These are phyloP conservation scores for Ilyonectria destructans DNA, from an alignment of 2,329 filamentous ascomycete genomes.

Conservation along the genomic window DNA sequence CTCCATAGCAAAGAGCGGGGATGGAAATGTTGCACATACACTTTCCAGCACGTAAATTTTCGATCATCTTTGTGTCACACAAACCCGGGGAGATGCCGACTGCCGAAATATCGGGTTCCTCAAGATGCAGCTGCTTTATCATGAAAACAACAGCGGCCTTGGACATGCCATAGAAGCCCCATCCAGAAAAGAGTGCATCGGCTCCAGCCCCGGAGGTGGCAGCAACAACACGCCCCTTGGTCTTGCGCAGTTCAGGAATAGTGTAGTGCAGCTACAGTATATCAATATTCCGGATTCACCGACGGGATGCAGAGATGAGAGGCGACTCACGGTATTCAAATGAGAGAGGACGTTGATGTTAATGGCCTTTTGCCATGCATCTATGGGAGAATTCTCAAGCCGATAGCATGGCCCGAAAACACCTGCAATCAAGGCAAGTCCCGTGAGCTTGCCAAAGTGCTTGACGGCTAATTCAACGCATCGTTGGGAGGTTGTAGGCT, in stretches of 20 bases:
- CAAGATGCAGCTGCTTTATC: background rate
- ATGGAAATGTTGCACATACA: too few species aligned
- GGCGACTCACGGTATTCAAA: background rate
- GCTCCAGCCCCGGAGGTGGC: background rate
- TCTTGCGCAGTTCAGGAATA: conserved; percentile 2
- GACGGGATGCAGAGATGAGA: background rate
- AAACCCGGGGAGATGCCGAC: background rate
- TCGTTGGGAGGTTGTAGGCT: background rate
- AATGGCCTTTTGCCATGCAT: background rate
- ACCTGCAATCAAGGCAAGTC: background rate
- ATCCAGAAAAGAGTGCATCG: background rate
- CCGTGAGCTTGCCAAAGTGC: background rate
- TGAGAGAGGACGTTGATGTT: conserved; percentile 1
- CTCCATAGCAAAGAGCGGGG: too few species aligned
- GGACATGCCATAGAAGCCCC: conserved; percentile 5
- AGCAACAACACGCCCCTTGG: background rate
- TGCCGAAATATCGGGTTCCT: background rate
- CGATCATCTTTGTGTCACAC: conserved; percentile 5
- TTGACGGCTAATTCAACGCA: background rate
- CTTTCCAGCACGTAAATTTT: background rate
- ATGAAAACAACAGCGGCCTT: background rate
- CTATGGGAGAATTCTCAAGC: background rate
- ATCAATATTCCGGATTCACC: background rate
- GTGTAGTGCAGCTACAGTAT: background rate
- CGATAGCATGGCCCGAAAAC: background rate